Percentiles rank a stretch among this genome's conserved stretches.
Conservation (phyloP, 257 asterid genomes). For the Nyctanthes arbortristis region DNA sequence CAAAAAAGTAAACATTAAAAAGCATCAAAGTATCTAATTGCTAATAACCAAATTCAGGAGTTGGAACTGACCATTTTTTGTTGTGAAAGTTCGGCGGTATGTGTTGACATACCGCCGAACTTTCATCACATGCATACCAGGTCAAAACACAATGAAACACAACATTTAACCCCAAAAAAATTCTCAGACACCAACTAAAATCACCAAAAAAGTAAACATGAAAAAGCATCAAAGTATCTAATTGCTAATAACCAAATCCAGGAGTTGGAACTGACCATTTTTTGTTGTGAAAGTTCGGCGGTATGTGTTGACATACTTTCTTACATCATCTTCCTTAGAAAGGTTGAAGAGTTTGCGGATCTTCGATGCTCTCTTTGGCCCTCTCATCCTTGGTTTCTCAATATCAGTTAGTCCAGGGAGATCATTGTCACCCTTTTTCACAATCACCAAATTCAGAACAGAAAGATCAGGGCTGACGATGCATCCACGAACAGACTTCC, state of each 20-base stretch:
- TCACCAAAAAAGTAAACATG: no score
- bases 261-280: constrained; percentile 13
- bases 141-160: no score
- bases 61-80: constrained; percentile 21
- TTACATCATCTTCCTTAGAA: constrained; percentile 28
- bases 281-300: constrained; percentile 28
- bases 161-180: no score
- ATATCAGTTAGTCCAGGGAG: constrained; percentile 21
- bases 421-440: constrained; percentile 25
- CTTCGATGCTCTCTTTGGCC: constrained; percentile 31
- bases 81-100: constrained; percentile 26
- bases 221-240: no score
- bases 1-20: no score
- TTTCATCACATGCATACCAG: background rate
- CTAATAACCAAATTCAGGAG: no score
- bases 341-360: constrained; percentile 28
- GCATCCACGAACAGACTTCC: constrained; percentile 32
- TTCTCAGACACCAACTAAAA: no score
- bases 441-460: constrained; percentile 22
- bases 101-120: constrained; percentile 23
- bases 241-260: no score
- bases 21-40: no score
- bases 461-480: constrained; percentile 27
- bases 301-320: constrained; percentile 28
- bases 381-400: constrained; percentile 30